Evolutionary conservation across 2,329 filamentous ascomycete genomes (phyloP).

Genomic region (Clonostachys byssicola): DNA sequence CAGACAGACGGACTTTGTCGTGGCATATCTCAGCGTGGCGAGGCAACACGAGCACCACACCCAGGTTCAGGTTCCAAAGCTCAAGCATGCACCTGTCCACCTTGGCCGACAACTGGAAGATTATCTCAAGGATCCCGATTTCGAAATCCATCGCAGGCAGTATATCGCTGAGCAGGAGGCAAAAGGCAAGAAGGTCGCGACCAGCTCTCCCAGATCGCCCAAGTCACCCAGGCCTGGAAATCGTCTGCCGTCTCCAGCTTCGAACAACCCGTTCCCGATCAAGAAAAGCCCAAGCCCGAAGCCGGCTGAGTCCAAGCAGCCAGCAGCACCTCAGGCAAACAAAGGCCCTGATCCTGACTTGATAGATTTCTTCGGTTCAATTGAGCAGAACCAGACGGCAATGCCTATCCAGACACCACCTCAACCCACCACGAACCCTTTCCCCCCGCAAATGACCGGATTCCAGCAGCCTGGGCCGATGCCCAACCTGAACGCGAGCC

Average conservation of each 20-base stretch:
- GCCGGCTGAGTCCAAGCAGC: slow-evolving; percentile 12
- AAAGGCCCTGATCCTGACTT: slow-evolving; percentile 72
- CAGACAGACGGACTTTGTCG: slow-evolving; percentile 86
- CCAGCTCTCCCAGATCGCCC: slow-evolving; percentile 28
- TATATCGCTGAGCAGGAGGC: slow-evolving; percentile 86
- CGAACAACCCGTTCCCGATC: slow-evolving; percentile 37
- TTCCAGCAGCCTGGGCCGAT: slow-evolving; percentile 24
- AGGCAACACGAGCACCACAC: slow-evolving; percentile 91
- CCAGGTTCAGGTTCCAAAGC: slow-evolving; percentile 87
- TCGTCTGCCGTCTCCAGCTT: slow-evolving; percentile 10
- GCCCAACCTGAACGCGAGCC: slow-evolving; percentile 6
- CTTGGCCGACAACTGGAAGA: slow-evolving; percentile 87
- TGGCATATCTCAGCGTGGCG: slow-evolving; percentile 83
- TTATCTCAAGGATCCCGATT: slow-evolving; percentile 90
- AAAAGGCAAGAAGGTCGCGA: slow-evolving; percentile 41
- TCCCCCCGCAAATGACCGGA: slow-evolving; percentile 26
- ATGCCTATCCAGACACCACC: slow-evolving; percentile 31
- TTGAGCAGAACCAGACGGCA: slow-evolving; percentile 81
- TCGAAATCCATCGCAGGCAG: slow-evolving; percentile 87
- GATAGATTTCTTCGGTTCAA: slow-evolving; percentile 93
- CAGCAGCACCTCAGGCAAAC: slow-evolving; percentile 39
- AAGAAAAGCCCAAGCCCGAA: slow-evolving; percentile 22
- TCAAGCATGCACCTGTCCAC: slow-evolving; percentile 95
- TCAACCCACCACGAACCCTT: slow-evolving; percentile 19
- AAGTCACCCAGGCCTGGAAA: slow-evolving; percentile 11